A percentile compares a stretch with the other conserved stretches of the same genome.
phyloP scores from a whole-genome alignment of 2,329 filamentous ascomycete genomes.

The Tothia fuscella region DNA sequence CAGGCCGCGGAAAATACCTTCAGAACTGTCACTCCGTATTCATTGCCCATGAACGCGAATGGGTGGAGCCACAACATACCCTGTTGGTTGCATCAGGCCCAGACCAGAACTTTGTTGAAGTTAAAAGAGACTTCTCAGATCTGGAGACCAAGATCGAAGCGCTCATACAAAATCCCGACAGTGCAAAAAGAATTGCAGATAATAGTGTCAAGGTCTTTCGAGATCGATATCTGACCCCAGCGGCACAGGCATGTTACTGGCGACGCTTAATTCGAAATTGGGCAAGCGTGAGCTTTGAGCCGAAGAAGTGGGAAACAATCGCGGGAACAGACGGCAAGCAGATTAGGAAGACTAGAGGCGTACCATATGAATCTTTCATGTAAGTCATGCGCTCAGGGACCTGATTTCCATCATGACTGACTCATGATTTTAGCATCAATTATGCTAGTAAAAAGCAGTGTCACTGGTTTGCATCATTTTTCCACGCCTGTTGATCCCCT shows the following conservation, averaged over 20 bases:
- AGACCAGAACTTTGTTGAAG: constrained; percentile 10
- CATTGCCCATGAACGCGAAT: constrained; percentile 37
- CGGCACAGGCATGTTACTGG: constrained; percentile 45
- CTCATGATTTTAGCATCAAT: no score
- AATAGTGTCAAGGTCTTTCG: constrained; percentile 38
- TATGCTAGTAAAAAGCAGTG: no score
- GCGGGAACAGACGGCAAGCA: background rate
- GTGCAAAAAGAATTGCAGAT: constrained; percentile 37
- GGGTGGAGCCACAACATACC: constrained; percentile 36
- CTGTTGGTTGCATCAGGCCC: constrained; percentile 31
- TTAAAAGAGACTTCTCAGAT: constrained; percentile 21
- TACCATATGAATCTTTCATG: constrained; percentile 6
- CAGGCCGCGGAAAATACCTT: constrained; percentile 22
- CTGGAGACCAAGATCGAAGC: constrained; percentile 27
- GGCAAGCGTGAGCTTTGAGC: constrained; percentile 22
- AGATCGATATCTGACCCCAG: constrained; percentile 41
- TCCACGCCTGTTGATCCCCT: no score
- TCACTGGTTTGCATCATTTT: no score
- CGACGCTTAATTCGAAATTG: constrained; percentile 31
- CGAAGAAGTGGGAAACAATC: constrained; percentile 11
- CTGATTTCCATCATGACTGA: no score
- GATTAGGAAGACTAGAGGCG: background rate
- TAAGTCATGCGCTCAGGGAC: no score
- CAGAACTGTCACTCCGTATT: constrained; percentile 31
- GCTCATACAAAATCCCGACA: constrained; percentile 30